Evolutionary conservation across 1,284 basidiomycete genomes (phyloP), one percentile per base, ranked within the genome.

Genomic region (Wallemia ichthyophaga): DNA sequence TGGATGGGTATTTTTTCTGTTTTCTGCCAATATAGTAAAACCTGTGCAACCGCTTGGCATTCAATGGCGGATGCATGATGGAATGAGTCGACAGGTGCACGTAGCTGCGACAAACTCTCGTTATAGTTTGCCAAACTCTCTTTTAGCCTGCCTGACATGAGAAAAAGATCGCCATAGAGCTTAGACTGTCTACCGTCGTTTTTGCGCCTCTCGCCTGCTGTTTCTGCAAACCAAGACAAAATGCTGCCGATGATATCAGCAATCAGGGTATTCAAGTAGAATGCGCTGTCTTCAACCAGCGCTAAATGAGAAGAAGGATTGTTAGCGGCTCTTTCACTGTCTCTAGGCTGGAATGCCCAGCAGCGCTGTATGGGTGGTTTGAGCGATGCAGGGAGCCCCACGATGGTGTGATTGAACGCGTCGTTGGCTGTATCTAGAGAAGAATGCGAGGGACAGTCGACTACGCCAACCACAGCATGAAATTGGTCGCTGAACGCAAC

Each of bases 331-430:
- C 27, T 25, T 7, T 56, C 55, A 5, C 24, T 27, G 25, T 56
- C 55, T 25, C 55, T 26, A 25, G 55, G 55, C n/a, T 56, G 25
- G 55, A 56, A 56, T 5, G 55, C 55, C 55, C 55, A 56, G 55
- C 55, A 56, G 15, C 55, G 55, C n/a, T 56, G 7, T 5, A 56
- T 27, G n/a, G 9, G 55, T 21, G 55, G 25, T 15, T 27, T 25
- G 25, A 26, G 19, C 7, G 13, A 5, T 5, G 5, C 24, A 13
- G 55, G 55, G 9, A 56, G 23, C 2, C 13, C 7, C 25, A 5
- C 55, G 7, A 56, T 17, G 7, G 55, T 56, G 5, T 27, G 7
- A 25, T 13, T 25, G 25, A 56, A 56, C 2, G 55, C 55, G 5
- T 25, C 55, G n/a, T 25, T 27, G 55, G 25, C 55, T 27, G 55